Evolutionary conservation across 2,329 filamentous ascomycete genomes (phyloP), one percentile per base, ranked within the genome.

Genomic region (Scortechinia acanthostroma): DNA sequence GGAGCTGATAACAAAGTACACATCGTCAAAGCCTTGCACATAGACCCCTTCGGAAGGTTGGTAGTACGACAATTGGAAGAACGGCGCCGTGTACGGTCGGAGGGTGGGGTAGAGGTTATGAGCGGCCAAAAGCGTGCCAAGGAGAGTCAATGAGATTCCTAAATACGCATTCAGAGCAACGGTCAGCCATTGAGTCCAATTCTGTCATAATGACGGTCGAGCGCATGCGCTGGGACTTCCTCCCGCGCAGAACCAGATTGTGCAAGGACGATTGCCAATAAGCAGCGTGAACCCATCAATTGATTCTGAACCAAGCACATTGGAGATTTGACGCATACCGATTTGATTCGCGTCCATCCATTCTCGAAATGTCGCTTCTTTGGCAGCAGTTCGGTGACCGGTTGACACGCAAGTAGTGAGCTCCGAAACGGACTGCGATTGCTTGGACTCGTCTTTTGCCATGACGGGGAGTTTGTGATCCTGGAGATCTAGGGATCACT

Each of bases 51-150:
- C 69, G 4, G 65, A 54, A 2, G 73, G 59, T 51, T 79, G 71
- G 57, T 77, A 74, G 60, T 85, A 82, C 46, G 77, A 80, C 51
- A 85, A 66, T 47, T 70, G 64, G 61, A 83, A 78, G 61, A 83
- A 83, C 35, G 76, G 78, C 45, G 68, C 66, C 43, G 78, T 81
- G 49, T 71, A 73, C 25, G 69, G 66, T 47, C 76, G 69, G 19
- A 79, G 66, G 42, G 72, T 70, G 37, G 80, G 79, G 57, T 82
- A 79, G 52, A 76, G 69, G 48, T 75, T 63, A 61, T 83, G 78
- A 40, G 75, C 70, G 48, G 80, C 68, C 54, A 72, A 64, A 48
- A 83, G 68, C 54, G 78, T 72, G 40, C 77, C 70, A 47, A 84
- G 64, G 46, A 77, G 70, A 50, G 78, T 81, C 50, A 82, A 56